Conservation (phyloP, 2,329 filamentous ascomycete genomes). For the Phialophora expanda region DNA sequence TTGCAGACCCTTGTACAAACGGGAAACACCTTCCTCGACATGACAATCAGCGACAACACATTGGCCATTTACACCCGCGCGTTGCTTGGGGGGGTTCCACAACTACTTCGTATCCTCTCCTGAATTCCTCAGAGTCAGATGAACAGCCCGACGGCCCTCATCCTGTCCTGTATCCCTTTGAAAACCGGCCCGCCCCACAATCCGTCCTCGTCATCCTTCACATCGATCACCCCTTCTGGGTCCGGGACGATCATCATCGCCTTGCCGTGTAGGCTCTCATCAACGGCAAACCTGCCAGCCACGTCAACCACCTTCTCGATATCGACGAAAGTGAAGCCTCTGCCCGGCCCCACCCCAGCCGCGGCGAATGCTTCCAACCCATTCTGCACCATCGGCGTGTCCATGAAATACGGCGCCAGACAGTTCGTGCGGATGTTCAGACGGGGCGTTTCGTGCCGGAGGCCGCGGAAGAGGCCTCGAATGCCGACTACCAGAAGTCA, state of each 20-base stretch:
- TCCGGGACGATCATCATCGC: constrained; percentile 9
- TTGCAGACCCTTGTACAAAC: too few relatives aligned
- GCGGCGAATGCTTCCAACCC: constrained; percentile 8
- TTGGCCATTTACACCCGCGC: not conserved
- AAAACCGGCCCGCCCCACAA: constrained; percentile 15
- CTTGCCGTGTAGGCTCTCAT: constrained; percentile 19
- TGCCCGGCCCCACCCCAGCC: constrained; percentile 13
- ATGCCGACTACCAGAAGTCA: constrained; percentile 24
- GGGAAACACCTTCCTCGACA: too few relatives aligned
- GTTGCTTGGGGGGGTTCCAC: not conserved
- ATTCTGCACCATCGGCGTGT: constrained; percentile 8
- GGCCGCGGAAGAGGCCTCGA: constrained; percentile 34
- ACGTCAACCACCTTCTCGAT: constrained; percentile 19
- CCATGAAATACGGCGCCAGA: constrained; percentile 20
- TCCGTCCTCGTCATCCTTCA: constrained; percentile 21
- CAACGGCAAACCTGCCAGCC: constrained; percentile 17
- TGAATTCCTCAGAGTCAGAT: not conserved
- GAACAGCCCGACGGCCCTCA: constrained; percentile 15
- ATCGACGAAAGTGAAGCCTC: constrained; percentile 17
- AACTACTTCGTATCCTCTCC: not conserved
- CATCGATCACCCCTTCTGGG: constrained; percentile 7
- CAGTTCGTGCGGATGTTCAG: constrained; percentile 21
- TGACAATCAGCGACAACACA: not conserved
- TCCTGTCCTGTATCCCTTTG: constrained; percentile 11
- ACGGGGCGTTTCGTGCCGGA: constrained; percentile 19